A percentile compares a stretch with the other conserved stretches of the same genome.
Conservation (phyloP, 345 rosid species). For the Eutrema heterophyllum region DNA sequence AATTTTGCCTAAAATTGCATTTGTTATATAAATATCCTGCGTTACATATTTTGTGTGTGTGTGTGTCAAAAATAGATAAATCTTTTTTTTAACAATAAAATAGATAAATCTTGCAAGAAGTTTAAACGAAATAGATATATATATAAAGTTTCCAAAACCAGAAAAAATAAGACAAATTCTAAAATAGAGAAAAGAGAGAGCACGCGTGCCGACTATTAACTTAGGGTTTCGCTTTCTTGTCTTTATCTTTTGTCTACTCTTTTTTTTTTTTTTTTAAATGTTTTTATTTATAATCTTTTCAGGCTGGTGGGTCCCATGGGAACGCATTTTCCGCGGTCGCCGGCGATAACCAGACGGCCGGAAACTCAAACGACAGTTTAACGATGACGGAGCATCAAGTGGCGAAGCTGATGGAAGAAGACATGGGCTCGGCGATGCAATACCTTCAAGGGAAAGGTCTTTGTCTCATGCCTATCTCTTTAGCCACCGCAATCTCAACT, state of each 20-base stretch:
- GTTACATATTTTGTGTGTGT: neutral
- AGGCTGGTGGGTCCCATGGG: constrained; percentile 35
- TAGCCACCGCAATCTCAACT: constrained; percentile 87
- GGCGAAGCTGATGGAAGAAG: constrained; percentile 89
- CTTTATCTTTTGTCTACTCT: neutral
- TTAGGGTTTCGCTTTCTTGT: constrained; percentile 23
- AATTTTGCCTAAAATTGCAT: neutral
- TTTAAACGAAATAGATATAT: neutral
- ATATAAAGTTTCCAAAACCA: neutral
- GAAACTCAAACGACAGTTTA: neutral
- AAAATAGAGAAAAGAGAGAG: constrained; percentile 39
- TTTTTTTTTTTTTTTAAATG: neutral
- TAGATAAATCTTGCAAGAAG: neutral
- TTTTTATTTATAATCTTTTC: neutral
- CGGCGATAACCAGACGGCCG: constrained; percentile 29
- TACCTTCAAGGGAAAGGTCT: constrained; percentile 96
- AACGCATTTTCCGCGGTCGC: constrained; percentile 8
- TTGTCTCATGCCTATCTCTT: constrained; percentile 94
- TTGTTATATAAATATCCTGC: neutral
- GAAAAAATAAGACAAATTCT: constrained; percentile 35
- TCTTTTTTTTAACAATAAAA: neutral
- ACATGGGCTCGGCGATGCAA: constrained; percentile 99
- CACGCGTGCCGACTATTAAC: constrained; percentile 64
- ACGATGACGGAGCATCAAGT: constrained; percentile 81
- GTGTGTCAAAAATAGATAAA: neutral